Evolutionary conservation across 106 monocot species (phyloP).

Genomic region (Posidonia australis): DNA sequence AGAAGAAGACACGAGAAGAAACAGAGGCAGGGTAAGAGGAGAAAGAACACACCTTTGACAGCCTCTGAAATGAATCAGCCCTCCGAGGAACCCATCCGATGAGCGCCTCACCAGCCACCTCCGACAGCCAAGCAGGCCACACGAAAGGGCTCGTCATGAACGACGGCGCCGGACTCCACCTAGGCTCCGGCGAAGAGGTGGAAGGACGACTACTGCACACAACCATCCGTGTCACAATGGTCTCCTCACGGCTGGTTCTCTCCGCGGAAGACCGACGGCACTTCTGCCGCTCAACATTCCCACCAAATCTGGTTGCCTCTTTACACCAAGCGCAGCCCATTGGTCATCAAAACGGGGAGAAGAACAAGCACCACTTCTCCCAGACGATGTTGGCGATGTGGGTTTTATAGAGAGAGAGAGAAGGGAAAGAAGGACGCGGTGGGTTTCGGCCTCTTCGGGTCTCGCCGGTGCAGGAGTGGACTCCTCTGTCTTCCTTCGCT

Average conservation of each 20-base stretch:
- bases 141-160: constrained; percentile 1
- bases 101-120: constrained; percentile 46
- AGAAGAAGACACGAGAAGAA: neutral
- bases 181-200: neutral
- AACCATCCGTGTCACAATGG: too few relatives aligned
- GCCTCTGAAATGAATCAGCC: constrained; percentile 50
- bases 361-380: neutral
- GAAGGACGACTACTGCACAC: neutral
- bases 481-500: too few relatives aligned
- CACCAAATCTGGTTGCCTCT: neutral
- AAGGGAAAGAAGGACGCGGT: neutral
- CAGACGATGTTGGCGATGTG: neutral
- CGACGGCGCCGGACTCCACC: neutral
- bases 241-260: neutral
- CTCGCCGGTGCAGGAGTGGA: neutral
- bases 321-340: neutral
- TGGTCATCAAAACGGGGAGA: neutral
- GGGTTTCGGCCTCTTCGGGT: neutral
- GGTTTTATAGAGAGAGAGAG: neutral
- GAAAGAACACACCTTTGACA: constrained; percentile 27
- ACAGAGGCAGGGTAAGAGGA: too few relatives aligned
- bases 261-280: neutral
- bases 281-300: neutral
- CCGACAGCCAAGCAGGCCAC: constrained; percentile 52
- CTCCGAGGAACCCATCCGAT: constrained; percentile 39